Conservation (phyloP, 2,329 filamentous ascomycete genomes). For the Didymella pomorum region DNA sequence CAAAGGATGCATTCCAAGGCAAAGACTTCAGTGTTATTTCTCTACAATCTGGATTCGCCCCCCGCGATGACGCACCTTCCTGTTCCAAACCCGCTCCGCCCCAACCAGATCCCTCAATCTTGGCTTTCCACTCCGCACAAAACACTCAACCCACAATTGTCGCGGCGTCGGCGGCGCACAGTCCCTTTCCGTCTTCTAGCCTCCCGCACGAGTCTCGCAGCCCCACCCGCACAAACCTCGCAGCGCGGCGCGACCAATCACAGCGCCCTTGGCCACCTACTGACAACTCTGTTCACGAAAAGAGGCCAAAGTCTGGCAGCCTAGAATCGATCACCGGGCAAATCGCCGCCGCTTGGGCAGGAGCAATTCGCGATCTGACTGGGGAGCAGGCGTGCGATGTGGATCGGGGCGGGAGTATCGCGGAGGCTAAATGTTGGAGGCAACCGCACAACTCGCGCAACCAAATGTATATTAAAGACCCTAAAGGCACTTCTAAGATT, state of each 20-base stretch:
- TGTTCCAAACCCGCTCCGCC: constrained; percentile 3
- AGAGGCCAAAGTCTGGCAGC: background rate
- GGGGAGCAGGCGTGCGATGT: background rate
- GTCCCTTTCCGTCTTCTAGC: constrained; percentile 1
- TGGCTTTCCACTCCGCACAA: constrained; percentile 19
- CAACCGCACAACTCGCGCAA: constrained; percentile 34
- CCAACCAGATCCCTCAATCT: background rate
- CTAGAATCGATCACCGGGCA: background rate
- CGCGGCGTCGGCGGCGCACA: background rate
- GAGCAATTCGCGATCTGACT: background rate
- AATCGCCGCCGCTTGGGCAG: background rate
- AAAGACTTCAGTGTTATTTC: too few species aligned
- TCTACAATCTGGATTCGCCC: too few species aligned
- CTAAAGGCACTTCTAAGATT: background rate
- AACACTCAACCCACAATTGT: constrained; percentile 8
- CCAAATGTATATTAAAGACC: constrained; percentile 19
- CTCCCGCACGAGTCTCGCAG: constrained; percentile 17
- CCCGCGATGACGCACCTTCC: background rate
- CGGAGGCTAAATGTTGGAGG: constrained; percentile 2
- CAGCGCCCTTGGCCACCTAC: background rate
- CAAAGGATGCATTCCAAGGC: too few species aligned
- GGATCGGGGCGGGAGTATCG: background rate
- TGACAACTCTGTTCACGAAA: background rate
- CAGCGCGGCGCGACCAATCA: constrained; percentile 12
- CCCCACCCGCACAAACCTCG: constrained; percentile 14